Base-by-base conservation (phyloP, 2,329 filamentous ascomycete species). In the Chaetomium olivaceum region DNA sequence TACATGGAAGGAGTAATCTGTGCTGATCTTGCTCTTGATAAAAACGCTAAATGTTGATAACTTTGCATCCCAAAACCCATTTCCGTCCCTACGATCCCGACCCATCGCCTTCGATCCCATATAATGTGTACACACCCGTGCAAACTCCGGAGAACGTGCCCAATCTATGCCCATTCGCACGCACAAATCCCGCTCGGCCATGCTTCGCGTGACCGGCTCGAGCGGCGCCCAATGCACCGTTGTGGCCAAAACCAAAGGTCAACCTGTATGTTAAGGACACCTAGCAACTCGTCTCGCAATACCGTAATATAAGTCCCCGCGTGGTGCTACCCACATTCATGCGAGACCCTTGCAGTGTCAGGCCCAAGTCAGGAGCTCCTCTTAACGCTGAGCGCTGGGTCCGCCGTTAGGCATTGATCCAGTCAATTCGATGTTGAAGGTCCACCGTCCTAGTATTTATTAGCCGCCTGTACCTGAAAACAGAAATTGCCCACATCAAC, bases 401-500 rank as follows among this genome's bases (percentile, higher is more conserved):
- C 73, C 71, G 29, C 68, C 63, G 54, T 67, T 61, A 21, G 67
- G 62, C 5, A 67, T 65, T 33, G 62, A 64, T 43, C 65, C 65
- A 23, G 68, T 72, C 5, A 79, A 69, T 57, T 79, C 76, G 2
- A 74, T 73, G 63, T 81, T 82, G 23, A 83, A 83, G 4, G 76
- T 77, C 81, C 81, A 83, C 67, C 78, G 77, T 23, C 79, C 81
- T 83, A 61, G 2, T 2, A 21, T 14, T 33, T 52, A 71, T 77
- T 62, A 79, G 75, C 36, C 59, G 23, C 11, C 31, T 11, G 19
- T 29, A 29, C 11, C 4, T 11, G n/a, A 50, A 69, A 69, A 11
- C n/a, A n/a, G 31, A 31, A 23, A 6, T 0, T 29, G 16, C 14
- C 14, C 8, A 16, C 21, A 14, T 48, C 9, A 3, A 36, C 33